phyloP scores from a whole-genome alignment of 768 basidiomycete genomes.

The Leucosporidium yakuticum region DNA sequence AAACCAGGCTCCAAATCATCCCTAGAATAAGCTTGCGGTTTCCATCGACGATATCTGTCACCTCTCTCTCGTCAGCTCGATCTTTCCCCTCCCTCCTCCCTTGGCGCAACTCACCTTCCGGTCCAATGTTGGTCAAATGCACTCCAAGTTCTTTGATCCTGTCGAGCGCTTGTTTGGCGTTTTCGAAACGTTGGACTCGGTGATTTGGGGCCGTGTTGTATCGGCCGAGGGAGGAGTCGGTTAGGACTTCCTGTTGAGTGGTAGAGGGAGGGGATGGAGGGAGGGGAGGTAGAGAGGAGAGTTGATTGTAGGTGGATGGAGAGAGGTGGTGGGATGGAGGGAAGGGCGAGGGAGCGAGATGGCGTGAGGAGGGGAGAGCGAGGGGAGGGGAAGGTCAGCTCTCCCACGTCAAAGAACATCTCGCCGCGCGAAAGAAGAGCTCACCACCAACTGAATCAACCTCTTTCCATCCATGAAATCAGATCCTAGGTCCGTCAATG shows the following conservation, averaged over 20 bases:
- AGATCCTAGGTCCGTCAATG: conserved; percentile 79
- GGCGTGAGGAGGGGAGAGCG: too few relatives aligned
- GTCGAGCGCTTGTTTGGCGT: conserved; percentile 91
- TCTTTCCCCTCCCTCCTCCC: background rate
- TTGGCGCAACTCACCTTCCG: conserved; percentile 61
- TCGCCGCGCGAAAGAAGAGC: conserved; percentile 16
- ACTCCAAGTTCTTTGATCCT: conserved; percentile 73
- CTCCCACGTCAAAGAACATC: background rate
- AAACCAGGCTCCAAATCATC: conserved; percentile 97
- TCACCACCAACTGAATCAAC: conserved; percentile 87
- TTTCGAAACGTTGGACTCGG: conserved; percentile 95
- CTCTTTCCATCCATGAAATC: conserved; percentile 94
- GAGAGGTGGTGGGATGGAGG: too few relatives aligned
- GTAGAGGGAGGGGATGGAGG: too few relatives aligned
- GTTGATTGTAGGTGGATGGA: too few relatives aligned
- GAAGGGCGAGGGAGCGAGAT: too few relatives aligned
- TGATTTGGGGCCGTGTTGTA: conserved; percentile 86
- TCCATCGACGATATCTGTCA: conserved; percentile 91
- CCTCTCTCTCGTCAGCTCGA: too few relatives aligned
- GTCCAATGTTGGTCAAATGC: conserved; percentile 94
- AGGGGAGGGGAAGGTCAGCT: conserved; percentile 14
- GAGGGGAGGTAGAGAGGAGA: too few relatives aligned
- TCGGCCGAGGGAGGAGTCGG: conserved; percentile 87
- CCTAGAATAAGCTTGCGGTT: conserved; percentile 90
- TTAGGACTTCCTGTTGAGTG: conserved; percentile 83